These are phyloP conservation scores for Aspergillus bertholletiae DNA, from an alignment of 495 filamentous ascomycete species.

Conservation along the genomic window DNA sequence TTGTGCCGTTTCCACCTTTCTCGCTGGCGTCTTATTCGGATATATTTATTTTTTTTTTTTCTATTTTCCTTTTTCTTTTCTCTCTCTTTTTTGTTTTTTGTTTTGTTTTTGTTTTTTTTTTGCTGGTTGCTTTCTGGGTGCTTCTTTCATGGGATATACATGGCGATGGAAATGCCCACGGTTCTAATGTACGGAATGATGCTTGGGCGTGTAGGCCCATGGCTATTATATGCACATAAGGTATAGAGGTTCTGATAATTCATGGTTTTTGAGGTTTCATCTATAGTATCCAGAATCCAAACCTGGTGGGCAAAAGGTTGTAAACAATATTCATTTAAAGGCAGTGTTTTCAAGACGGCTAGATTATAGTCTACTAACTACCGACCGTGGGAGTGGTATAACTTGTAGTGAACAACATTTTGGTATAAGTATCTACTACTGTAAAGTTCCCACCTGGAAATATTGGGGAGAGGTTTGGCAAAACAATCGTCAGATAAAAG, in stretches of 20 bases:
- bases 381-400: too few relatives aligned
- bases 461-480: too few relatives aligned
- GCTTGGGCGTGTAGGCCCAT: background rate
- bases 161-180: background rate
- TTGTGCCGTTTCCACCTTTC: background rate
- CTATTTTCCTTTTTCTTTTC: too few relatives aligned
- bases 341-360: too few relatives aligned
- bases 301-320: too few relatives aligned
- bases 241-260: slow-evolving; percentile 4
- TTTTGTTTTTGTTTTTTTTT: too few relatives aligned
- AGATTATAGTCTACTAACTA: too few relatives aligned
- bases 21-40: background rate
- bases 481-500: background rate
- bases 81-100: too few relatives aligned
- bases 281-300: background rate
- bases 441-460: background rate
- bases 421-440: background rate
- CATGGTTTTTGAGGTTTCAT: background rate
- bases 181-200: slow-evolving; percentile 5
- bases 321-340: too few relatives aligned
- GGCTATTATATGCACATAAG: slow-evolving; percentile 1
- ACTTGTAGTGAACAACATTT: background rate
- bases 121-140: background rate
- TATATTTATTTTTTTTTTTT: slow-evolving; percentile 1
- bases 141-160: background rate